Conservation (phyloP, 1,284 basidiomycete genomes). For the Mycena citricolor region DNA sequence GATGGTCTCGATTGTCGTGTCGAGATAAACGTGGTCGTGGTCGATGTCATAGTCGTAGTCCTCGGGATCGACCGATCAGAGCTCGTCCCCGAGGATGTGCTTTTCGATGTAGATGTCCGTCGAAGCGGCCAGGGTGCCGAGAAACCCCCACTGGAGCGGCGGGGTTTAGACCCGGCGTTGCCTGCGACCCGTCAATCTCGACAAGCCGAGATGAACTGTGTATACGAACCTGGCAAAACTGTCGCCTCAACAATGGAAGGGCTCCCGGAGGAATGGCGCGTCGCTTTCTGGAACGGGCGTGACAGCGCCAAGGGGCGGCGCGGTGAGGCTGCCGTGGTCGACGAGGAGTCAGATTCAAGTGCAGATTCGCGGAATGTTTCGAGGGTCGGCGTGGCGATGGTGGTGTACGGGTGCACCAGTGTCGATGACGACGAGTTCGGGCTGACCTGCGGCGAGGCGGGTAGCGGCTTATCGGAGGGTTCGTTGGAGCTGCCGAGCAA, state of each 20-base stretch:
- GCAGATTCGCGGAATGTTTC: conserved; percentile 22
- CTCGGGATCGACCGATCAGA: not conserved
- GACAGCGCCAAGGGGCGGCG: conserved; percentile 15
- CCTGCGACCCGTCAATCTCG: too few relatives aligned
- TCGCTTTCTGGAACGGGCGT: conserved; percentile 8
- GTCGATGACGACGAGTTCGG: conserved; percentile 22
- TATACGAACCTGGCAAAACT: too few relatives aligned
- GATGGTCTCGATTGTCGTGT: conserved; percentile 11
- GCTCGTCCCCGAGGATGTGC: not conserved
- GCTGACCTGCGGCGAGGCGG: conserved; percentile 15
- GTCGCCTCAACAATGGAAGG: too few relatives aligned
- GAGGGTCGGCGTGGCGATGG: conserved; percentile 16
- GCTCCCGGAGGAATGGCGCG: conserved; percentile 6
- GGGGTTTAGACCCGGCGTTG: too few relatives aligned
- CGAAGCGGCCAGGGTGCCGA: conserved; percentile 17
- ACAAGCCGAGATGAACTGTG: too few relatives aligned
- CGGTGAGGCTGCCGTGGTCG: conserved; percentile 15
- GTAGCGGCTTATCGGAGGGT: conserved; percentile 9
- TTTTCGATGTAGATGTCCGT: conserved; percentile 14
- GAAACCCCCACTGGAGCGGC: conserved; percentile 16
- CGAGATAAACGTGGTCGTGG: not conserved
- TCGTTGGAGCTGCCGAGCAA: conserved; percentile 11
- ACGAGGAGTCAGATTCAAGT: conserved; percentile 21
- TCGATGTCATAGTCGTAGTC: conserved; percentile 1
- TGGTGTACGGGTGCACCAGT: conserved; percentile 17